Conservation (phyloP, 495 filamentous ascomycete species). For the Schizothecium vesticola region DNA sequence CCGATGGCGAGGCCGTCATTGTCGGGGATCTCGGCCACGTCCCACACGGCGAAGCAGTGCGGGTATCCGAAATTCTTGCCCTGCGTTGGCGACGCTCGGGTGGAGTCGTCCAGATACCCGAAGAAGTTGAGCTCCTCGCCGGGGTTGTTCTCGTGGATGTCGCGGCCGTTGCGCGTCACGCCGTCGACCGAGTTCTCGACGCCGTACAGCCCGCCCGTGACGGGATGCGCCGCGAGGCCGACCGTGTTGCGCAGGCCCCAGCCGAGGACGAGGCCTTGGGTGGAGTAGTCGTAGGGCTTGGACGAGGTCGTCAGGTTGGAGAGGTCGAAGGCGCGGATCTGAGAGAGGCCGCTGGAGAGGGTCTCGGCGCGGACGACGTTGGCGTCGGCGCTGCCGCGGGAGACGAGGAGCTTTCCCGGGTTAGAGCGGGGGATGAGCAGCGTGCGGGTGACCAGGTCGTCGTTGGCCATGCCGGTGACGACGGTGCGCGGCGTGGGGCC, state of each 20-base stretch:
- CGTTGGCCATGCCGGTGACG: conserved; percentile 52
- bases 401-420: conserved; percentile 46
- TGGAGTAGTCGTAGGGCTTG: conserved; percentile 33
- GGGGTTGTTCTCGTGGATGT: conserved; percentile 61
- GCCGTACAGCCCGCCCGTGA: conserved; percentile 55
- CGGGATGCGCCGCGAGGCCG: conserved; percentile 55
- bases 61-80: conserved; percentile 57
- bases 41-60: conserved; percentile 57
- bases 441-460: conserved; percentile 57
- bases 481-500: conserved; percentile 38
- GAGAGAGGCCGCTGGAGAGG: conserved; percentile 48
- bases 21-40: conserved; percentile 46
- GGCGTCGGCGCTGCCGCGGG: conserved; percentile 51
- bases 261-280: conserved; percentile 51
- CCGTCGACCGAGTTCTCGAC: conserved; percentile 65
- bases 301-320: conserved; percentile 35
- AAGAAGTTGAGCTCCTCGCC: conserved; percentile 67
- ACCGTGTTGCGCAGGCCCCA: conserved; percentile 66
- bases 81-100: conserved; percentile 22
- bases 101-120: conserved; percentile 51
- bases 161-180: conserved; percentile 45
- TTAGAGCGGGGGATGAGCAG: conserved; percentile 44
- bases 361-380: conserved; percentile 41
- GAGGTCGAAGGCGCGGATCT: conserved; percentile 57
- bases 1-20: conserved; percentile 42